Evolutionary conservation across 2,329 filamentous ascomycete species (phyloP), one percentile per base, ranked within the genome.

Genomic region (Arthroderma sp.): DNA sequence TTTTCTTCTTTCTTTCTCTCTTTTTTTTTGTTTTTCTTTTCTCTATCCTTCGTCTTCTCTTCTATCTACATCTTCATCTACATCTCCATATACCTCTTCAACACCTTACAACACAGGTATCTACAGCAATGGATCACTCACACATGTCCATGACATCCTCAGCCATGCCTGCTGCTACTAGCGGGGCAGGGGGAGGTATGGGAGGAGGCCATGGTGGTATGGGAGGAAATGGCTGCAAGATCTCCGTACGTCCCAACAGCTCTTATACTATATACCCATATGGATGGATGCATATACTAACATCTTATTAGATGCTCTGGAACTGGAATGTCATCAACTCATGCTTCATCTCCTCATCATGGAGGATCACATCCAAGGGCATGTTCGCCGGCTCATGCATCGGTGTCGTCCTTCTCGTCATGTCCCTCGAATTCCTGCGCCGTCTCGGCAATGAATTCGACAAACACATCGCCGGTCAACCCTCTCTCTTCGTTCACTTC

Each of bases 341-440:
- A 15, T 86, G 79, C 64, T 89, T 91, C 71, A 73, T 91, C 56
- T 66, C 81, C 27, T 54, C 59, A 5, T 69, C 72, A 22, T 91
- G 85, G 84, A 78, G 78, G 56, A 74, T 89, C 60, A 79, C 68
- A 10, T 81, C 79, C 27, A 65, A 62, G 2, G 79, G 74, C 60
- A 82, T 82, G 73, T 89, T 93, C 58, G 84, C 82, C 40, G 84
- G 81, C 22, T 83, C 80, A 43, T 91, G 85, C 66, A 80, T 93
- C 56, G 84, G 82, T 48, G 78, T 86, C 32, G 69, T 86, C 49
- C 66, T 81, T n/a, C 77, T 93, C 43, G 82, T 83, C 53, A 72
- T 89, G 43, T 56, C 66, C 4, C 79, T 91, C 53, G 84, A 91
- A 58, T 67, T 80, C 46, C 71, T 91, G 22, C 82, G 86, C 41